Conservation (phyloP, 202 grass and related monocot species). For the Zoysia matrella region DNA sequence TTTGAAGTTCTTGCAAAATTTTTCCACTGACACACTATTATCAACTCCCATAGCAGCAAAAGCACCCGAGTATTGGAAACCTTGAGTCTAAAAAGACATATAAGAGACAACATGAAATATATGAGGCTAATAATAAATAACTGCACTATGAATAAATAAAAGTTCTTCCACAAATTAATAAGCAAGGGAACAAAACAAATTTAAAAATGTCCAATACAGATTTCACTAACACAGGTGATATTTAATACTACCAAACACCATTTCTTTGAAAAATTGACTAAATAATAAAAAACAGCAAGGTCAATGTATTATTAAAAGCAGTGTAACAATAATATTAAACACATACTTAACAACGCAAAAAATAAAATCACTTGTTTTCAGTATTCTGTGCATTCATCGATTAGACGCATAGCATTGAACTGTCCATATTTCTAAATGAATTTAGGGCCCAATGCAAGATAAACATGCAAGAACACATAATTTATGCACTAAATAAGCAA, state of each 20-base stretch:
- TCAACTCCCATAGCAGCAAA: conserved; percentile 75
- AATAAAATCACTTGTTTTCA: not conserved
- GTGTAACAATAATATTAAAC: not conserved
- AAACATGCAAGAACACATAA: not conserved
- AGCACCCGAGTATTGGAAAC: conserved; percentile 68
- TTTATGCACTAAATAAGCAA: not conserved
- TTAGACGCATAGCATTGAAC: not conserved
- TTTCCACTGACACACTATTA: conserved; percentile 58
- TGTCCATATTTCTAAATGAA: not conserved
- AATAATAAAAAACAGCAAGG: not conserved
- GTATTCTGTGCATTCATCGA: not conserved
- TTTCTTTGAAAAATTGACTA: not conserved
- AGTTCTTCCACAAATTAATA: not conserved
- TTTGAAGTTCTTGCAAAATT: conserved; percentile 73
- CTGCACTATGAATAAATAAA: not conserved
- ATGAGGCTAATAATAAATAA: conserved; percentile 3
- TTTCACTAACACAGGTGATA: not conserved
- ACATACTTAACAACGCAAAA: not conserved
- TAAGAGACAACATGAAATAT: conserved; percentile 32
- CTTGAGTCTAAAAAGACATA: conserved; percentile 69
- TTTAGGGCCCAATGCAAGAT: not conserved
- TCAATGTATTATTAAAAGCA: conserved; percentile 26
- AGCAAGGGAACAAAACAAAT: not conserved
- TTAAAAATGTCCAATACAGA: not conserved
- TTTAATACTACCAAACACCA: not conserved